These are phyloP conservation scores for Phialophora verrucosa DNA, from an alignment of 2,329 filamentous ascomycete species.

Conservation along the genomic window DNA sequence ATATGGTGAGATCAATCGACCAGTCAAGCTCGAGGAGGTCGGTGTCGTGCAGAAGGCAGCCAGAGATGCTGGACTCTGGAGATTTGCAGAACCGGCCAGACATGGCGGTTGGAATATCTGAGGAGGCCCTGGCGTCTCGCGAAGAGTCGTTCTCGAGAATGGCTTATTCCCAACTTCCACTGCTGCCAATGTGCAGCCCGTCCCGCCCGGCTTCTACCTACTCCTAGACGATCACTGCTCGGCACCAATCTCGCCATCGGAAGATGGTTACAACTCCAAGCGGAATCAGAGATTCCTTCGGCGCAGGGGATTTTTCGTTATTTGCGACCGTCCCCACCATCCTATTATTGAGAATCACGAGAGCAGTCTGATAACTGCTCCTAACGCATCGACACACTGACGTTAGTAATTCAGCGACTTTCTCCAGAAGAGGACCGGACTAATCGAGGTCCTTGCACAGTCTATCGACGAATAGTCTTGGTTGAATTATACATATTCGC, in stretches of 20 bases:
- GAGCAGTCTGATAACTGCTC: neutral
- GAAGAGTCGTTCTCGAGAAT: neutral
- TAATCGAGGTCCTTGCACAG: no score
- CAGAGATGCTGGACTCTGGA: slow-evolving; percentile 74
- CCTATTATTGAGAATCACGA: neutral
- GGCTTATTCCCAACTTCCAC: neutral
- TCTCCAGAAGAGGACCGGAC: no score
- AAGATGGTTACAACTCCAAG: no score
- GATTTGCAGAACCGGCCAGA: slow-evolving; percentile 71
- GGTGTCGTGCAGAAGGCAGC: slow-evolving; percentile 70
- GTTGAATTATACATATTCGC: no score
- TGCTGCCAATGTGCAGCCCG: neutral
- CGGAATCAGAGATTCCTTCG: no score
- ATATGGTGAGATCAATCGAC: slow-evolving; percentile 80
- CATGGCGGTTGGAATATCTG: slow-evolving; percentile 61
- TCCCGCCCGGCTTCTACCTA: no score
- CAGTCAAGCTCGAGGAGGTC: slow-evolving; percentile 68
- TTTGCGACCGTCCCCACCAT: neutral
- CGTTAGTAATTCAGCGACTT: no score
- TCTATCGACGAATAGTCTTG: no score
- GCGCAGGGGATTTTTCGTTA: no score
- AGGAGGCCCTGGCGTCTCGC: slow-evolving; percentile 21
- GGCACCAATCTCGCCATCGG: no score
- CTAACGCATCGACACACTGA: neutral
- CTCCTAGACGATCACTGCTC: no score